Evolutionary conservation across 1,284 basidiomycete genomes (phyloP).

Genomic region (Cutaneotrichosporon mucoides): DNA sequence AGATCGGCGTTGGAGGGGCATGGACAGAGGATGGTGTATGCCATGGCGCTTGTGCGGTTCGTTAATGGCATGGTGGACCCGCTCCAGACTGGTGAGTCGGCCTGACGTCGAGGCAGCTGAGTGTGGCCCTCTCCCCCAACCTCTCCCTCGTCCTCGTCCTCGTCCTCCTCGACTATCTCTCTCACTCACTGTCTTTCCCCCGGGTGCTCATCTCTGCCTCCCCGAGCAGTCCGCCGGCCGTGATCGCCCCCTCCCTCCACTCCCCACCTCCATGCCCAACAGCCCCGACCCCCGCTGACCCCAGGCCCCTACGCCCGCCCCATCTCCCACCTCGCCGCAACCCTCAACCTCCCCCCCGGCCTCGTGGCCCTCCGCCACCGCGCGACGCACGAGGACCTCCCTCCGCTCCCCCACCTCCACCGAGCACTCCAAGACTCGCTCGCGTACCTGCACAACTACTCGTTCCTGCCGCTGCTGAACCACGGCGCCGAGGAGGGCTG

Average conservation of each 20-base stretch:
- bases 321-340: conserved; percentile 79
- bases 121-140: too few relatives aligned
- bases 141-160: too few relatives aligned
- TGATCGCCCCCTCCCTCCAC: too few relatives aligned
- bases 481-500: conserved; percentile 55
- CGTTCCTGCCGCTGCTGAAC: conserved; percentile 63
- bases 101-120: too few relatives aligned
- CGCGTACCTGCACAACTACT: conserved; percentile 61
- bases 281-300: background rate
- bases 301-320: conserved; percentile 67
- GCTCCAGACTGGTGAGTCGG: conserved; percentile 67
- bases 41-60: conserved; percentile 68
- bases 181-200: too few relatives aligned
- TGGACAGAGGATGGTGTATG: conserved; percentile 57
- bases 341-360: conserved; percentile 80
- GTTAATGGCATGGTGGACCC: conserved; percentile 96
- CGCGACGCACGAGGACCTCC: conserved; percentile 92
- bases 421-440: conserved; percentile 69
- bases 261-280: too few relatives aligned
- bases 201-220: too few relatives aligned
- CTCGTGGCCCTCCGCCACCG: conserved; percentile 93
- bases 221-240: too few relatives aligned
- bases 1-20: conserved; percentile 59
- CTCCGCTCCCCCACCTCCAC: conserved; percentile 72
- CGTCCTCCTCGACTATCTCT: too few relatives aligned